Percentiles rank a stretch among this genome's conserved stretches.
phyloP scores from a whole-genome alignment of 495 filamentous ascomycete genomes.

The Tuber umbilicatum region DNA sequence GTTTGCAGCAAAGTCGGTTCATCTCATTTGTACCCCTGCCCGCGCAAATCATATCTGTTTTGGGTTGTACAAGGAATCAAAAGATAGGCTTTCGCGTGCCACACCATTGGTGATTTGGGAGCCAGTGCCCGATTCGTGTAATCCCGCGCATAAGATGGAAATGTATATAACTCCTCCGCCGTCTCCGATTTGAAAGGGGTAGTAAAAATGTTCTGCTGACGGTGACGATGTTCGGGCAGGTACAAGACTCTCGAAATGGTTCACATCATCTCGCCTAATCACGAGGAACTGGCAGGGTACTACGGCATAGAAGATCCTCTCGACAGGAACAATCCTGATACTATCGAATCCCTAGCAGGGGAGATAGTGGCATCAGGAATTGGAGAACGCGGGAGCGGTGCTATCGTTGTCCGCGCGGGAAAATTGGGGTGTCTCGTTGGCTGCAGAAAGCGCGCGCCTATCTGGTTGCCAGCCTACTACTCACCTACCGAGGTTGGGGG shows the following conservation, averaged over 20 bases:
- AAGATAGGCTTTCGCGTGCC: background rate
- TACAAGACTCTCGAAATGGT: slow-evolving; percentile 47
- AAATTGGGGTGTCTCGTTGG: slow-evolving; percentile 46
- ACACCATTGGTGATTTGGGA: slow-evolving; percentile 71
- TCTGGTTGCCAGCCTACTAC: slow-evolving; percentile 55
- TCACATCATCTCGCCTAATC: slow-evolving; percentile 84
- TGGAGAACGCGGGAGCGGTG: slow-evolving; percentile 46
- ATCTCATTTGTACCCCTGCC: slow-evolving; percentile 74
- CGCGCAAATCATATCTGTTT: slow-evolving; percentile 47
- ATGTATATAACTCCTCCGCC: slow-evolving; percentile 54
- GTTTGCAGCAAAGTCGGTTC: slow-evolving; percentile 67
- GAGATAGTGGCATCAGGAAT: slow-evolving; percentile 50
- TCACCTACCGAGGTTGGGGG: slow-evolving; percentile 31
- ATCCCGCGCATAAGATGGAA: slow-evolving; percentile 47
- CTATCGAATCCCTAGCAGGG: slow-evolving; percentile 33
- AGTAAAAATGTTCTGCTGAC: background rate
- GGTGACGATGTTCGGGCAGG: slow-evolving; percentile 44
- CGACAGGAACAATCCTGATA: slow-evolving; percentile 50
- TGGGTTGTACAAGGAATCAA: slow-evolving; percentile 33
- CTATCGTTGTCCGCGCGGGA: slow-evolving; percentile 51
- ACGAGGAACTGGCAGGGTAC: slow-evolving; percentile 73
- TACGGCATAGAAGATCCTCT: slow-evolving; percentile 53
- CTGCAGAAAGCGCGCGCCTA: slow-evolving; percentile 37
- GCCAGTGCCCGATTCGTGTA: slow-evolving; percentile 82
- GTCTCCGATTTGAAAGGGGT: background rate